Evolutionary conservation across 2,329 filamentous ascomycete species (phyloP).

Genomic region (Fusarium clavum): DNA sequence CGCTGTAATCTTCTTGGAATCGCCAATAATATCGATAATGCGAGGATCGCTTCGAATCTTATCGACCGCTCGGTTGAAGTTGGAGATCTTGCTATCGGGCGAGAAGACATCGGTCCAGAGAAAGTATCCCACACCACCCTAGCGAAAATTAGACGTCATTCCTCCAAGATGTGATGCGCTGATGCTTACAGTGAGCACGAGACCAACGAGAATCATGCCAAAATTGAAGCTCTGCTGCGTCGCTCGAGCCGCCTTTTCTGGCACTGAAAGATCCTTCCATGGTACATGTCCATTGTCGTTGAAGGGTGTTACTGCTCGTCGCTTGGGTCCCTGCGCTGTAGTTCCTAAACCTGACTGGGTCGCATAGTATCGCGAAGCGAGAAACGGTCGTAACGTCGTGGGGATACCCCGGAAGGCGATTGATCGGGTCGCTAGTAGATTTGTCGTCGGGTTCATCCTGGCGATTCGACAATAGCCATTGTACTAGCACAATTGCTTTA

Average conservation of each 20-base stretch:
- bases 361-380: slow-evolving; percentile 66
- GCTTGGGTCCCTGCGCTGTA: slow-evolving; percentile 59
- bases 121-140: slow-evolving; percentile 82
- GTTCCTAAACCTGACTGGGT: slow-evolving; percentile 64
- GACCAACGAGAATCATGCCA: slow-evolving; percentile 77
- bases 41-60: slow-evolving; percentile 78
- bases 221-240: slow-evolving; percentile 95
- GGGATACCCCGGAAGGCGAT: slow-evolving; percentile 45
- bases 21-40: slow-evolving; percentile 80
- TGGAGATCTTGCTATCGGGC: slow-evolving; percentile 83
- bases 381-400: slow-evolving; percentile 51
- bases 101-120: slow-evolving; percentile 87
- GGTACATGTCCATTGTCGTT: slow-evolving; percentile 86
- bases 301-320: slow-evolving; percentile 81
- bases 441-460: slow-evolving; percentile 61
- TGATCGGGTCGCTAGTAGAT: slow-evolving; percentile 53
- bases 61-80: slow-evolving; percentile 89
- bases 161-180: not conserved
- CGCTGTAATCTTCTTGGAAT: slow-evolving; percentile 78
- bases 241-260: slow-evolving; percentile 84
- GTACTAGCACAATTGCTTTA: slow-evolving; percentile 41
- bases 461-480: slow-evolving; percentile 53
- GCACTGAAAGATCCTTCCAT: slow-evolving; percentile 80
- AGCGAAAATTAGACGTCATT: slow-evolving; percentile 19
- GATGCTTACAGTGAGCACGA: slow-evolving; percentile 75